A percentile compares a stretch with the other conserved stretches of the same genome.
These are phyloP conservation scores for Arctium lappa DNA, from an alignment of 129 eudicot genomes.

Conservation along the genomic window DNA sequence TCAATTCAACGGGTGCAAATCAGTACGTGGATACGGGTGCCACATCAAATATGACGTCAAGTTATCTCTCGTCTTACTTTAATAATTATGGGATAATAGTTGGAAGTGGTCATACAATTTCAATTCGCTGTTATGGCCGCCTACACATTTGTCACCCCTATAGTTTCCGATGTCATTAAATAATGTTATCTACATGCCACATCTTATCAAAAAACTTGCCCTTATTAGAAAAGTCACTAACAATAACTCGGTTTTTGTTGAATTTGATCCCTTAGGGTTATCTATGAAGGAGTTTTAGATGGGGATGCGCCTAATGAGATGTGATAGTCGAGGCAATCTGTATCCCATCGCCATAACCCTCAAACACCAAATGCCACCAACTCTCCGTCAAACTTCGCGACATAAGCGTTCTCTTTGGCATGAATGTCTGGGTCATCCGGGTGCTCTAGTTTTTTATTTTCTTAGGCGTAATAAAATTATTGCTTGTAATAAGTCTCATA, in stretches of 20 bases:
- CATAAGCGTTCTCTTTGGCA: neutral
- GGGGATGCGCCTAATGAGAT: constrained; percentile 3
- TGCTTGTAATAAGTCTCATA: neutral
- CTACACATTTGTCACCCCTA: neutral
- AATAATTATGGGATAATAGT: neutral
- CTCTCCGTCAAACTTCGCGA: neutral
- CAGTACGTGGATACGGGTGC: constrained; percentile 32
- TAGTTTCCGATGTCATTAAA: neutral
- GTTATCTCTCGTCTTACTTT: constrained; percentile 21
- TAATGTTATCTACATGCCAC: constrained; percentile 1
- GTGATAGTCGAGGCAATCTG: constrained; percentile 9
- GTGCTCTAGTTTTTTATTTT: neutral
- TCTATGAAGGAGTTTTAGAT: constrained; percentile 23
- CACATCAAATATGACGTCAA: constrained; percentile 10
- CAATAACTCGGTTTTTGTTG: neutral
- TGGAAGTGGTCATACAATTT: neutral
- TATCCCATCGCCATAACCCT: constrained; percentile 1
- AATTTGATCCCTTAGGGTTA: neutral
- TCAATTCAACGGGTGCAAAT: neutral
- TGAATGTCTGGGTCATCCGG: neutral
- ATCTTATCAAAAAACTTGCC: constrained; percentile 7
- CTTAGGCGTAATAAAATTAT: neutral
- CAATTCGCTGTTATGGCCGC: neutral
- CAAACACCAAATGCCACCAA: neutral
- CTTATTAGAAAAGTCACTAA: neutral